A percentile compares a stretch with the other conserved stretches of the same genome.
Evolutionary conservation across 2,329 filamentous ascomycete genomes (phyloP).

Genomic region (Aureobasidium sp.): DNA sequence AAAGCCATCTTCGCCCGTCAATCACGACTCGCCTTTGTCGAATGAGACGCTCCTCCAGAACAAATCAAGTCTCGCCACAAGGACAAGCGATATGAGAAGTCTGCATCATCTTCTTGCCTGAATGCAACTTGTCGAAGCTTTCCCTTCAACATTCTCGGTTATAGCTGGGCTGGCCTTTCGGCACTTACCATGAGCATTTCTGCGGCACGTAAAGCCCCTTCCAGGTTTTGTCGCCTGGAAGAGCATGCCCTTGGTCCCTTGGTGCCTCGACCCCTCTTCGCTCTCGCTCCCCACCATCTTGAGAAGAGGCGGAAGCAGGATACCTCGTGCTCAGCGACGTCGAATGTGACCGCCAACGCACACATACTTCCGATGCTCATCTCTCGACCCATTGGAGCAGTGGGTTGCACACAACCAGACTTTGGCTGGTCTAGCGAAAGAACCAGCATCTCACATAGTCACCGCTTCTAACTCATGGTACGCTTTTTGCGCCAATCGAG

Average conservation of each 20-base stretch:
- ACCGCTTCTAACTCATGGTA: neutral
- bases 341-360: constrained; percentile 13
- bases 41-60: neutral
- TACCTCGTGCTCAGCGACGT: constrained; percentile 6
- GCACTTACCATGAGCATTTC: neutral
- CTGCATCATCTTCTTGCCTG: neutral
- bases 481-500: neutral
- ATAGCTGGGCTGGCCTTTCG: neutral
- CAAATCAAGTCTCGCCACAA: constrained; percentile 1
- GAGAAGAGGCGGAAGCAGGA: neutral
- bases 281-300: neutral
- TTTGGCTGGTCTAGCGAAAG: neutral
- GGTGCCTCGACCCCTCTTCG: constrained; percentile 9
- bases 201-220: constrained; percentile 1
- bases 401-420: constrained; percentile 14
- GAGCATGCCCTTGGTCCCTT: neutral
- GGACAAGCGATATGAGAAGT: neutral
- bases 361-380: constrained; percentile 6
- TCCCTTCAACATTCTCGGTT: neutral
- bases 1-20: constrained; percentile 1
- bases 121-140: neutral
- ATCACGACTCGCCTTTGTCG: neutral
- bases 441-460: neutral
- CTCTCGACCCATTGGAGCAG: neutral
- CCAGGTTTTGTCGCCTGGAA: constrained; percentile 1